Percentiles rank a stretch among this genome's conserved stretches.
These are phyloP conservation scores for Exophiala phaeomuriformis DNA, from an alignment of 2,329 filamentous ascomycete genomes.

Conservation along the genomic window DNA sequence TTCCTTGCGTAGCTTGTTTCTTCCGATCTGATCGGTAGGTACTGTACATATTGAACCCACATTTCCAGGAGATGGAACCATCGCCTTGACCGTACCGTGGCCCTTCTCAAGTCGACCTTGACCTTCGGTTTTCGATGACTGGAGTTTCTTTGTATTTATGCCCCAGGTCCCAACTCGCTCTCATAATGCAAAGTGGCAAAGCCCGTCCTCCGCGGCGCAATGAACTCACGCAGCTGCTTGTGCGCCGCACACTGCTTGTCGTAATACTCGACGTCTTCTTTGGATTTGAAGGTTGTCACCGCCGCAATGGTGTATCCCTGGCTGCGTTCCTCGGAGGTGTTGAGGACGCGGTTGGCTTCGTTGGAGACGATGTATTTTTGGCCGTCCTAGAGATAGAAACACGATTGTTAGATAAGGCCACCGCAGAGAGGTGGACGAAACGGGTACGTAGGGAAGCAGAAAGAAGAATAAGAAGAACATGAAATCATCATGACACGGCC, in stretches of 20 bases:
- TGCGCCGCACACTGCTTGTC: slow-evolving; percentile 55
- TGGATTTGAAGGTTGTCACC: slow-evolving; percentile 55
- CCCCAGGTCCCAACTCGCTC: slow-evolving; percentile 21
- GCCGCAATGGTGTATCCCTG: slow-evolving; percentile 60
- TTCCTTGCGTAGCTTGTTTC: not conserved
- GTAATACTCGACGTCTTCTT: slow-evolving; percentile 65
- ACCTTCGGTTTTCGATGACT: not conserved
- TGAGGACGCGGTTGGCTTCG: slow-evolving; percentile 48
- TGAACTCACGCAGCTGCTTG: slow-evolving; percentile 39
- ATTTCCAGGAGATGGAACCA: too few species aligned
- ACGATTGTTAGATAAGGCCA: too few species aligned
- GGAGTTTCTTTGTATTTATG: not conserved
- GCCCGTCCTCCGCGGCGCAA: slow-evolving; percentile 32
- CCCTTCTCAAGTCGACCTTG: not conserved
- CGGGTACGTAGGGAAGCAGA: too few species aligned
- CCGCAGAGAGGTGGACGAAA: too few species aligned
- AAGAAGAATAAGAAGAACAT: too few species aligned
- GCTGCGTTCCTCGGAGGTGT: slow-evolving; percentile 47
- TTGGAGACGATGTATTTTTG: slow-evolving; percentile 61
- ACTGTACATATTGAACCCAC: too few species aligned
- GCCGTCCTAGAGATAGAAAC: slow-evolving; percentile 48
- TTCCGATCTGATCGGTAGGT: too few species aligned
- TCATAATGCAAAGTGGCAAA: slow-evolving; percentile 35
- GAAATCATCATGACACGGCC: too few species aligned
- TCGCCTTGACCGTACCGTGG: too few species aligned